Conservation (phyloP, 164 flowering plant genomes). For the Hamamelis virginiana region DNA sequence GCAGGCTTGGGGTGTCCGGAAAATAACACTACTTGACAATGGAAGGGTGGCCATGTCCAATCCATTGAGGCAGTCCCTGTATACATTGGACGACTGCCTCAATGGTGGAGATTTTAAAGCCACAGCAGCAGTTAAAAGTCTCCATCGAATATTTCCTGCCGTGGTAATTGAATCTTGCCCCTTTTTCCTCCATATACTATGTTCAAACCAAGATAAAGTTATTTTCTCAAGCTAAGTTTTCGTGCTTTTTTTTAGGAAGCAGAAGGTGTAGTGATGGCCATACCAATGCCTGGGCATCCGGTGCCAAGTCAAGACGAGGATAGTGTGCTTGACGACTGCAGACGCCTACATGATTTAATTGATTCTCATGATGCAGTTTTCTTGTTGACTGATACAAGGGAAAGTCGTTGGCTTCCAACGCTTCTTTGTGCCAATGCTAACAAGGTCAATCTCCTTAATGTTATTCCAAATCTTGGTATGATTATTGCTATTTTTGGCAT, state of each 20-base stretch:
- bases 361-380: constrained; percentile 85
- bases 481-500: neutral
- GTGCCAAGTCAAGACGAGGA: constrained; percentile 59
- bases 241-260: constrained; percentile 59
- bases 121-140: constrained; percentile 71
- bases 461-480: neutral
- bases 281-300: constrained; percentile 99
- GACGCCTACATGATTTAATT: constrained; percentile 58
- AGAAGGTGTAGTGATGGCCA: constrained; percentile 78
- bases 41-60: constrained; percentile 97
- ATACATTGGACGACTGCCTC: constrained; percentile 82
- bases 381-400: constrained; percentile 95
- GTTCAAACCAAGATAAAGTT: too few relatives aligned
- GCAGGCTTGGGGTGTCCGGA: constrained; percentile 97
- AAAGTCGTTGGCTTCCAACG: constrained; percentile 97
- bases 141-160: constrained; percentile 79
- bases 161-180: constrained; percentile 50
- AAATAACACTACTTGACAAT: constrained; percentile 84
- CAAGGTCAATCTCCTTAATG: constrained; percentile 51
- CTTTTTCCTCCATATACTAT: neutral
- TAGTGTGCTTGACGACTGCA: constrained; percentile 72
- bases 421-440: constrained; percentile 77
- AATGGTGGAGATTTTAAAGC: constrained; percentile 89
- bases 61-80: constrained; percentile 91
- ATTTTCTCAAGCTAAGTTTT: neutral